phyloP scores from a whole-genome alignment of 164 flowering plant species.

The Platanus orientalis region DNA sequence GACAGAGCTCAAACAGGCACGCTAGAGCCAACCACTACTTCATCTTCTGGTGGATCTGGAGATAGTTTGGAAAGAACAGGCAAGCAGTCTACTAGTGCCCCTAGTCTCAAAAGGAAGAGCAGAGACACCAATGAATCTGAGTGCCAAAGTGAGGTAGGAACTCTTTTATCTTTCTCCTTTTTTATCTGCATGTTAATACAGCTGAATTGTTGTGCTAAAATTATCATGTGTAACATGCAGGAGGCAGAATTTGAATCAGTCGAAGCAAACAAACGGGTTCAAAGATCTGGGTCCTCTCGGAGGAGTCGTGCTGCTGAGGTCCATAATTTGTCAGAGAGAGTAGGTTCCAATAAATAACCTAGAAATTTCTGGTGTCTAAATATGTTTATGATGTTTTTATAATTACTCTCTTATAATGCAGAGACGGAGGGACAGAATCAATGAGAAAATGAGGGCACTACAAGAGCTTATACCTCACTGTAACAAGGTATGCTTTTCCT shows the following conservation, averaged over 20 bases:
- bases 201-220: not conserved
- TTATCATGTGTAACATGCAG: slow-evolving; percentile 5
- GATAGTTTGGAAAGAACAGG: slow-evolving; percentile 38
- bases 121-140: slow-evolving; percentile 41
- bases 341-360: slow-evolving; percentile 14
- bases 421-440: slow-evolving; percentile 85
- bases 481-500: slow-evolving; percentile 51
- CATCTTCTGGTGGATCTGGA: slow-evolving; percentile 59
- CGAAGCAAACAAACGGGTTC: slow-evolving; percentile 16
- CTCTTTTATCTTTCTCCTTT: not conserved
- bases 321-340: slow-evolving; percentile 93
- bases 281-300: slow-evolving; percentile 38
- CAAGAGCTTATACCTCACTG: slow-evolving; percentile 84
- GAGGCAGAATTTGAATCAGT: slow-evolving; percentile 24
- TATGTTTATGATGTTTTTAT: not conserved
- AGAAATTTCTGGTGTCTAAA: not conserved
- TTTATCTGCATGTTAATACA: not conserved
- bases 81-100: slow-evolving; percentile 30
- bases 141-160: slow-evolving; percentile 39
- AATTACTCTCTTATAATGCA: slow-evolving; percentile 19
- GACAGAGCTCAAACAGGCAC: slow-evolving; percentile 31
- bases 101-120: slow-evolving; percentile 43
- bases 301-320: slow-evolving; percentile 89
- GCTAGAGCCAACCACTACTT: slow-evolving; percentile 34
- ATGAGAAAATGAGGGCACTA: slow-evolving; percentile 87